phyloP scores from a whole-genome alignment of 2,329 filamentous ascomycete species.

The Colletotrichum tanaceti region DNA sequence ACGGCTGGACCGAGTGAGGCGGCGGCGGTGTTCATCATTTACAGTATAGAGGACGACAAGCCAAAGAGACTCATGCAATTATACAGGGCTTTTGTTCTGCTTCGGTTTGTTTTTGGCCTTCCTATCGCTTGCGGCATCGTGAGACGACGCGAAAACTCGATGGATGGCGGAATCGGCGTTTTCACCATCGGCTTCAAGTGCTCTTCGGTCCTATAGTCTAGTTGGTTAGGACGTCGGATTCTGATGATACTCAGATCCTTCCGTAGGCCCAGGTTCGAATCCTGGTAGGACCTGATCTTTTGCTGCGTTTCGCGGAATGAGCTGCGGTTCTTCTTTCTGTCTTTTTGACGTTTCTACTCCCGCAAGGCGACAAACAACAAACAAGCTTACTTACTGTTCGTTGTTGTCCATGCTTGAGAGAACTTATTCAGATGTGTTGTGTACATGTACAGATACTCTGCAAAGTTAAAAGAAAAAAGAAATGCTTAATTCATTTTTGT shows the following conservation, averaged over 20 bases:
- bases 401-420: no score
- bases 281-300: slow-evolving; percentile 28
- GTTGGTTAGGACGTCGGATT: slow-evolving; percentile 39
- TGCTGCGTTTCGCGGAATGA: accelerated
- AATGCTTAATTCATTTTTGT: no score
- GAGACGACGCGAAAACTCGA: not conserved
- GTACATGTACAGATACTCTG: no score
- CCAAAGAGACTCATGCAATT: no score
- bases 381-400: no score
- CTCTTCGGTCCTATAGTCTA: slow-evolving; percentile 33
- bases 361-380: no score
- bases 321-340: not conserved
- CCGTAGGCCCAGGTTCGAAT: slow-evolving; percentile 39
- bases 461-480: no score
- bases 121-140: not conserved
- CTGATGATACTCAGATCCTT: slow-evolving; percentile 21
- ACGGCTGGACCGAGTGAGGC: slow-evolving; percentile 54
- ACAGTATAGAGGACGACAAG: not conserved
- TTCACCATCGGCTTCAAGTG: not conserved
- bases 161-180: not conserved
- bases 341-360: not conserved
- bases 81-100: not conserved
- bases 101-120: not conserved
- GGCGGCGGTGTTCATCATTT: no score
- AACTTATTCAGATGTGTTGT: no score